phyloP scores from a whole-genome alignment of 1,139 yeast species.

The Hyphopichia fennica region DNA sequence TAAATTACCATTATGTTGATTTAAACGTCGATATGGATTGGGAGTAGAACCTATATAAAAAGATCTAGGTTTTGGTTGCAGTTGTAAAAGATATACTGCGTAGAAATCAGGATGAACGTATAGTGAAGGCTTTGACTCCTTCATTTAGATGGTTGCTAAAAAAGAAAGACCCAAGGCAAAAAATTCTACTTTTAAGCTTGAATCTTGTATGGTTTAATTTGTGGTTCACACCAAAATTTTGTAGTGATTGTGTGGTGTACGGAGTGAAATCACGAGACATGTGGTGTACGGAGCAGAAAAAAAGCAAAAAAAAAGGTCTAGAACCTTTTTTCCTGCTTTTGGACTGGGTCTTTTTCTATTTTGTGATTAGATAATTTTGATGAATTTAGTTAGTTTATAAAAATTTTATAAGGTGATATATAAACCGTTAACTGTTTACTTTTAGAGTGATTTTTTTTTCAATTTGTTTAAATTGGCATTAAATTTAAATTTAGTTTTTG shows the following conservation, averaged over 20 bases:
- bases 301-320: background rate
- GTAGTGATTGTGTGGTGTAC: too few relatives aligned
- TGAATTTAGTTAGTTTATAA: too few relatives aligned
- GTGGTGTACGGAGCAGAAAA: background rate
- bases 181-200: too few relatives aligned
- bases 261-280: too few relatives aligned
- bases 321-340: background rate
- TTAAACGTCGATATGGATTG: conserved; percentile 61
- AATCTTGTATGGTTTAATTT: too few relatives aligned
- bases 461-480: too few relatives aligned
- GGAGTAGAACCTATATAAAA: conserved; percentile 81
- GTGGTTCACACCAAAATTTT: too few relatives aligned
- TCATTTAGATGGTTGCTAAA: background rate
- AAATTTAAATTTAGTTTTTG: too few relatives aligned
- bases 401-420: background rate
- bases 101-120: conserved; percentile 44
- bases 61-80: conserved; percentile 52
- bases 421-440: background rate
- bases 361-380: too few relatives aligned
- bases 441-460: too few relatives aligned
- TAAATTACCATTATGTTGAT: conserved; percentile 77
- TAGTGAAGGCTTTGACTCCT: conserved; percentile 1
- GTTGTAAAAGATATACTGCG: conserved; percentile 67
- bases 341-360: too few relatives aligned
- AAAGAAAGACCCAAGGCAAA: too few relatives aligned